Evolutionary conservation across 2,329 filamentous ascomycete genomes (phyloP), one percentile per base, ranked within the genome.

Genomic region (Aspergillus caelatus): DNA sequence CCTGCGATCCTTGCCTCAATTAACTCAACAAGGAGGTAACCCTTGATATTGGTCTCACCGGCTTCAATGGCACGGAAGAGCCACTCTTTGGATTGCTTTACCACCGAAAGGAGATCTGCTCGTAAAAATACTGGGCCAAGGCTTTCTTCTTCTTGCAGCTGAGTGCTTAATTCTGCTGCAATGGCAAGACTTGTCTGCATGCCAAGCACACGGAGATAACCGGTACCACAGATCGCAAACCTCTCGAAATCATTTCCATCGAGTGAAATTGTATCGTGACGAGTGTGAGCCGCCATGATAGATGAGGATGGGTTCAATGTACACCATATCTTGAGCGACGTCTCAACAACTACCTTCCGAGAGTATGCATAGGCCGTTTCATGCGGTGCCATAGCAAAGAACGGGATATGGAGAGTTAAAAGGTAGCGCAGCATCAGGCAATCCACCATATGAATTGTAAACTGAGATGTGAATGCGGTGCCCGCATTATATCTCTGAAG

Each of bases 41-140:
- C 82, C 65, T 87, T 88, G 23, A 83, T 73, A 60, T 87, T 88
- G 0, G 84, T 86, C 71, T 87, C 84, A 1, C 84, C 85, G 0
- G 76, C 77, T 53, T 78, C 67, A n/a, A 87, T 75, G 10, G 73
- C 76, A 7, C 68, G 65, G 52, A 83, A 68, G 1, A 69, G 68
- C 81, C 81, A 86, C 0, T 57, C 56, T 43, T 75, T 79, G 0
- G 78, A 74, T 12, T 85, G 80, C 0, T 80, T 70, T 5, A 87
- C 6, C 1, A 71, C 61, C 1, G 69, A 63, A 11, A 77, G 59
- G 1, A 77, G 59, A 58, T 77, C 74, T 0, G 61, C 63, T 2
- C 74, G 71, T 12, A 75, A 64, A 19, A 67, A 60, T 2, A 70
- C 65, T 1, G 73, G 71, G 1, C 70, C 70, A 2, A 75, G 65